These are phyloP conservation scores for Mycena haematopus DNA, from an alignment of 768 basidiomycete genomes.

Conservation along the genomic window DNA sequence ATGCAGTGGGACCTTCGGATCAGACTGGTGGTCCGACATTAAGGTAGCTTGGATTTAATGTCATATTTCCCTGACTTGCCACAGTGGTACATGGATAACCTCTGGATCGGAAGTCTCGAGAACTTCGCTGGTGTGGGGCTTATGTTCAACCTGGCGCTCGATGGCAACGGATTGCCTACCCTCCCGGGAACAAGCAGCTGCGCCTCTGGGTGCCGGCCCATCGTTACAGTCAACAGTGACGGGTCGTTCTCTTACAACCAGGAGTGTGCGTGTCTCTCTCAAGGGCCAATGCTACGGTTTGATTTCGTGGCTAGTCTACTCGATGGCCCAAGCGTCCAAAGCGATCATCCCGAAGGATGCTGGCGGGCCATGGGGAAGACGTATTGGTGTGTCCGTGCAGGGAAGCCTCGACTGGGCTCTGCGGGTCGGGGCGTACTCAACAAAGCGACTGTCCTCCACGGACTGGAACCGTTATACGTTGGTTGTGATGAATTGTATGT, in stretches of 20 bases:
- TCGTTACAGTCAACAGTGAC: conserved; percentile 70
- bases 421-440: conserved; percentile 69
- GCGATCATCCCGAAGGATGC: conserved; percentile 72
- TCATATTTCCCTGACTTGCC: background rate
- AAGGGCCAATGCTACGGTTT: too few relatives aligned
- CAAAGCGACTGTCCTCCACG: conserved; percentile 53
- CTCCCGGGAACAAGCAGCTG: conserved; percentile 72
- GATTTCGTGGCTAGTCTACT: too few relatives aligned
- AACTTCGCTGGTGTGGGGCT: conserved; percentile 64
- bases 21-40: conserved; percentile 65
- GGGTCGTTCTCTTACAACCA: conserved; percentile 72
- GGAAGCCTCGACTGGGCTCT: conserved; percentile 64
- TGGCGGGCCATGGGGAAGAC: conserved; percentile 73
- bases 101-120: conserved; percentile 68
- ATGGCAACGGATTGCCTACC: conserved; percentile 67
- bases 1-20: conserved; percentile 10
- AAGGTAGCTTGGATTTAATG: conserved; percentile 59
- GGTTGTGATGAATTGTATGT: conserved; percentile 74
- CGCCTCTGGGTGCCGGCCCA: conserved; percentile 65
- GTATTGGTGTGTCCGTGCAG: conserved; percentile 67
- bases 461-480: conserved; percentile 74
- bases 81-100: conserved; percentile 73
- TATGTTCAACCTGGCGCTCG: conserved; percentile 80
- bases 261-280: conserved; percentile 48
- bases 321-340: conserved; percentile 78